A percentile compares a stretch with the other conserved stretches of the same genome.
These are phyloP conservation scores for Phytophthora constricta DNA, from an alignment of 352 stramenopile species.

Conservation along the genomic window DNA sequence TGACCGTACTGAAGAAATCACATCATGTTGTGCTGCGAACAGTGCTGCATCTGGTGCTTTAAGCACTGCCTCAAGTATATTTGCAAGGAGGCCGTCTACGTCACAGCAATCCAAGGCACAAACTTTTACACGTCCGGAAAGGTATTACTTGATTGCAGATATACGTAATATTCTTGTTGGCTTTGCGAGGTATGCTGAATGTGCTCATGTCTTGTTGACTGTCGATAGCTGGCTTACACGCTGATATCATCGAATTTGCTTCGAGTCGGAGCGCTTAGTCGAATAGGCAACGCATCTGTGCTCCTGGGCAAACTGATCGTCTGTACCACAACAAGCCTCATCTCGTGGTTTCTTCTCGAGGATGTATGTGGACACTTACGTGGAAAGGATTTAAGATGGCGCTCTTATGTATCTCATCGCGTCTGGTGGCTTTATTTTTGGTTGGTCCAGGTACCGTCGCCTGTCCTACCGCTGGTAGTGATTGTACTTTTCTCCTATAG, in stretches of 20 bases:
- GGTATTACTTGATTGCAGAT: slow-evolving; percentile 28
- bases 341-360: slow-evolving; percentile 76
- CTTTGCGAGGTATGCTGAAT: too few relatives aligned
- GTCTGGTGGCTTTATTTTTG: slow-evolving; percentile 5
- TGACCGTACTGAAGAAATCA: too few relatives aligned
- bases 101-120: slow-evolving; percentile 83
- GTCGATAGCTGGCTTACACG: slow-evolving; percentile 59
- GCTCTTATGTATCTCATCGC: neutral
- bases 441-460: slow-evolving; percentile 52
- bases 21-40: slow-evolving; percentile 16
- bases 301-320: slow-evolving; percentile 82
- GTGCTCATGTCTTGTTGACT: slow-evolving; percentile 3
- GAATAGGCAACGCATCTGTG: slow-evolving; percentile 72
- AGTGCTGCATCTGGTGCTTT: slow-evolving; percentile 89
- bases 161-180: too few relatives aligned
- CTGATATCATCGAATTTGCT: slow-evolving; percentile 78
- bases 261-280: slow-evolving; percentile 66
- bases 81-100: slow-evolving; percentile 83
- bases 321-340: slow-evolving; percentile 69
- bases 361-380: slow-evolving; percentile 43
- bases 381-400: neutral
- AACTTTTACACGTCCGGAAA: slow-evolving; percentile 81
- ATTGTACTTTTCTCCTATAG: slow-evolving; percentile 80
- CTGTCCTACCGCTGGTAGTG: slow-evolving; percentile 67
- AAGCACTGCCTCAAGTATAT: slow-evolving; percentile 86